These are phyloP conservation scores for Xylaria bambusicola DNA, from an alignment of 495 filamentous ascomycete genomes.

Conservation along the genomic window DNA sequence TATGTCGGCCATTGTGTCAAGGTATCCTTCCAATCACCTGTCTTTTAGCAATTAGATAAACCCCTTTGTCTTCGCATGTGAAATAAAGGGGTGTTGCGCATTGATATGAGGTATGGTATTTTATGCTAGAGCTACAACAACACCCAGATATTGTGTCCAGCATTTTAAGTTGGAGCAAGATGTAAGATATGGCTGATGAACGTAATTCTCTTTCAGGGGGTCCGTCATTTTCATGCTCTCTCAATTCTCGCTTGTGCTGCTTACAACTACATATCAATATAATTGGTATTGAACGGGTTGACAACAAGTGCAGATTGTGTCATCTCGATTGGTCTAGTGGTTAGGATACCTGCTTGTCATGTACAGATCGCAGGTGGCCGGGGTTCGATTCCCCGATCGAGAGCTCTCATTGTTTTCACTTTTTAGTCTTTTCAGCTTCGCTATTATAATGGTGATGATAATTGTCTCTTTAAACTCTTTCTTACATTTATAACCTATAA, in stretches of 20 bases:
- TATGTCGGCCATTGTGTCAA: background rate
- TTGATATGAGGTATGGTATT: no score
- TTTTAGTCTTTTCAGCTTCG: background rate
- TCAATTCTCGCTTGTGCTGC: no score
- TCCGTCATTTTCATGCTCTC: no score
- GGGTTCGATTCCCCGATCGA: conserved; percentile 48
- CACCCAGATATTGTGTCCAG: no score
- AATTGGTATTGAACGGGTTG: no score
- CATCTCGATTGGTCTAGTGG: conserved; percentile 23
- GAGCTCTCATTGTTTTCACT: conserved; percentile 21
- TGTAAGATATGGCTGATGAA: no score
- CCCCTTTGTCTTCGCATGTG: background rate
- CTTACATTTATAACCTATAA: no score
- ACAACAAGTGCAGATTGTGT: background rate
- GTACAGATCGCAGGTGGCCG: conserved; percentile 36
- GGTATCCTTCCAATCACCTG: background rate
- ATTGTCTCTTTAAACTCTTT: background rate
- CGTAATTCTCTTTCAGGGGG: no score
- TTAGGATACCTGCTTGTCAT: conserved; percentile 24
- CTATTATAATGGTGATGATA: background rate
- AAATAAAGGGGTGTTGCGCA: no score
- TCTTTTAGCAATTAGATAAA: background rate
- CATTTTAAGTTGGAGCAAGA: no score
- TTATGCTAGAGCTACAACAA: no score
- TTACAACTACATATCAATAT: no score